These are phyloP conservation scores for Lolium rigidum DNA, from an alignment of 176 grass and related monocot genomes.

Conservation along the genomic window DNA sequence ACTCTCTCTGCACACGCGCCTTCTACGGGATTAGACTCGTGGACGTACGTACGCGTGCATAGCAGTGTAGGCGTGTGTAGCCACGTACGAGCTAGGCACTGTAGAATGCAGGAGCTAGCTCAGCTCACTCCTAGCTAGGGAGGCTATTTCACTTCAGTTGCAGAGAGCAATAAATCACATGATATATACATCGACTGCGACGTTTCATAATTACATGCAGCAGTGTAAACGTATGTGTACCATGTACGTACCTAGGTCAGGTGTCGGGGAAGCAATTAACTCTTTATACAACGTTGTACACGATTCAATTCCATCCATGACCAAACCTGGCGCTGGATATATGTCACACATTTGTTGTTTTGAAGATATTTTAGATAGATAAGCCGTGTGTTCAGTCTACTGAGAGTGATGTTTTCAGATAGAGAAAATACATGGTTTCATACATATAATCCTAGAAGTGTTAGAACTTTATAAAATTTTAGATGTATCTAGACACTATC, in stretches of 20 bases:
- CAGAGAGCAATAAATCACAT: neutral
- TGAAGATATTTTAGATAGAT: too few relatives aligned
- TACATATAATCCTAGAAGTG: too few relatives aligned
- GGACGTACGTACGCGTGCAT: neutral
- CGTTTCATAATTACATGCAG: neutral
- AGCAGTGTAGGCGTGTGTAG: neutral
- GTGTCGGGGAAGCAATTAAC: neutral
- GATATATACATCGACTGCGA: neutral
- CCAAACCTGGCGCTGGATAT: neutral
- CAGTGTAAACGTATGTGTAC: neutral
- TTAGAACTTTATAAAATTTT: too few relatives aligned
- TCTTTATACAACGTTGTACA: conserved; percentile 38
- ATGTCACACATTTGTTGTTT: neutral
- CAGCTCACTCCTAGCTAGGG: neutral
- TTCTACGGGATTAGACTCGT: conserved; percentile 4
- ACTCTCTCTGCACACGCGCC: neutral
- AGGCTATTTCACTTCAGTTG: conserved; percentile 3
- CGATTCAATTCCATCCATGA: neutral
- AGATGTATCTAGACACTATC: too few relatives aligned
- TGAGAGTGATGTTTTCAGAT: too few relatives aligned
- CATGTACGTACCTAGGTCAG: neutral
- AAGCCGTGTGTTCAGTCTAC: too few relatives aligned
- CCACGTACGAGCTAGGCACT: neutral
- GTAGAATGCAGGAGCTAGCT: neutral
- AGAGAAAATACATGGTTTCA: too few relatives aligned